These are phyloP conservation scores for Cercospora sp. DNA, from an alignment of 2,329 filamentous ascomycete species.

Conservation along the genomic window DNA sequence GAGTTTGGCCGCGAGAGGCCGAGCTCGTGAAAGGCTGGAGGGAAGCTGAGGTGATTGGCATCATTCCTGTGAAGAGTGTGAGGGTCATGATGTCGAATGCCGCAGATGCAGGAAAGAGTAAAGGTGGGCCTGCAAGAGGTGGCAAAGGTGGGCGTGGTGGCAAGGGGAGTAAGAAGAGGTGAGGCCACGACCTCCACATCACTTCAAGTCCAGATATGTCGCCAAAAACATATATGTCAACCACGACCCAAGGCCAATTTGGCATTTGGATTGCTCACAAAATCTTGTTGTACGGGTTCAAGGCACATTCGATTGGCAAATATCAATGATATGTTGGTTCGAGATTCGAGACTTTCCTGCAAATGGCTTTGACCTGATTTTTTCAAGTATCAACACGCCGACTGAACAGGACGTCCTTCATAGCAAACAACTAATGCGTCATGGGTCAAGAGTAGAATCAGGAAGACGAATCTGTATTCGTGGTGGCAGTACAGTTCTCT, in stretches of 20 bases:
- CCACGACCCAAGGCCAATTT: too few species aligned
- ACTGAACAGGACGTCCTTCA: too few species aligned
- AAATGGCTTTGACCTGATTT: too few species aligned
- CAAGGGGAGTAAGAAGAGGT: slow-evolving; percentile 28
- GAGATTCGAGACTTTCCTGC: too few species aligned
- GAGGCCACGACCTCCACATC: not conserved
- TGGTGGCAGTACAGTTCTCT: not conserved
- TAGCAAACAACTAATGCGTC: too few species aligned
- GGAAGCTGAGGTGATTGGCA: slow-evolving; percentile 77
- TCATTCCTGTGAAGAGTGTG: slow-evolving; percentile 76
- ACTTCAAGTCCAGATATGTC: too few species aligned
- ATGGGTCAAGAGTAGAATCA: not conserved
- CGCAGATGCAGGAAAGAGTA: slow-evolving; percentile 41
- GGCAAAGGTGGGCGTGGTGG: slow-evolving; percentile 34
- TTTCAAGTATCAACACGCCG: too few species aligned
- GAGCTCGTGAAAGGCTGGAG: slow-evolving; percentile 80
- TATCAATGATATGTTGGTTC: too few species aligned
- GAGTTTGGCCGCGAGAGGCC: slow-evolving; percentile 82
- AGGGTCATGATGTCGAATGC: slow-evolving; percentile 71
- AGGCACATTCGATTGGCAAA: too few species aligned
- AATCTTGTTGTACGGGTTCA: too few species aligned
- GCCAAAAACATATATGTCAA: too few species aligned
- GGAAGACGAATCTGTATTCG: not conserved
- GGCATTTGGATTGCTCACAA: too few species aligned
- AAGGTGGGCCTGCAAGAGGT: slow-evolving; percentile 42